Conservation (phyloP, 805 yeast species). For the Teunomyces panamensis region DNA sequence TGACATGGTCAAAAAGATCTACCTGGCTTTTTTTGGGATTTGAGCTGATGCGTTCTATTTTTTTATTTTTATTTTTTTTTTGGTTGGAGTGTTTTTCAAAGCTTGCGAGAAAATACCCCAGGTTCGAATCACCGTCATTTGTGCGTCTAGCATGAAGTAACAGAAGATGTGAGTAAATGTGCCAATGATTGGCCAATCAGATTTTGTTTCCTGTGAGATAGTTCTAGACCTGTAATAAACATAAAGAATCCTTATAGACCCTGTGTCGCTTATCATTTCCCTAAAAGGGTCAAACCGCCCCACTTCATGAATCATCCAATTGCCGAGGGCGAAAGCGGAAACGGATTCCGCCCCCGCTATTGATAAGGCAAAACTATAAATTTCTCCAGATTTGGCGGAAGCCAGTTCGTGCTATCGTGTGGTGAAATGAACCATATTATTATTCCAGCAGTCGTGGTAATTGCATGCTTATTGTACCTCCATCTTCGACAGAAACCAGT, state of each 20-base stretch:
- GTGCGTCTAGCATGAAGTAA: too few species aligned
- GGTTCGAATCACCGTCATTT: too few species aligned
- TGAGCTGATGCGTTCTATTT: neutral
- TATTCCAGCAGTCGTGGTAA: neutral
- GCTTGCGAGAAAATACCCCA: too few species aligned
- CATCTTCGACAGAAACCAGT: neutral
- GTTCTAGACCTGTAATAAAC: too few species aligned
- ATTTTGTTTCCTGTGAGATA: too few species aligned
- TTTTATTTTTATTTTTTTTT: neutral
- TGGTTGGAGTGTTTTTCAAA: neutral
- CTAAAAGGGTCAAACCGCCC: neutral
- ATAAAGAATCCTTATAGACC: neutral
- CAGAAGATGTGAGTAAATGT: too few species aligned
- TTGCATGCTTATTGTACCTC: neutral
- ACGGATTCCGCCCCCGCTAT: conserved; percentile 1
- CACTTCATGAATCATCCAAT: neutral
- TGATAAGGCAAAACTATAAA: neutral
- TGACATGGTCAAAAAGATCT: conserved; percentile 1
- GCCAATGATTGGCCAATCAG: too few species aligned
- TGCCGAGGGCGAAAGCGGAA: neutral
- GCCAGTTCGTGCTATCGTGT: neutral
- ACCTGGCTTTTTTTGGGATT: neutral
- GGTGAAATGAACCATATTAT: neutral
- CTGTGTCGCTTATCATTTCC: neutral
- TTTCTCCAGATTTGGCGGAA: neutral